These are phyloP conservation scores for Pelagophyceae sp. DNA, from an alignment of 352 stramenopile species.

Conservation along the genomic window DNA sequence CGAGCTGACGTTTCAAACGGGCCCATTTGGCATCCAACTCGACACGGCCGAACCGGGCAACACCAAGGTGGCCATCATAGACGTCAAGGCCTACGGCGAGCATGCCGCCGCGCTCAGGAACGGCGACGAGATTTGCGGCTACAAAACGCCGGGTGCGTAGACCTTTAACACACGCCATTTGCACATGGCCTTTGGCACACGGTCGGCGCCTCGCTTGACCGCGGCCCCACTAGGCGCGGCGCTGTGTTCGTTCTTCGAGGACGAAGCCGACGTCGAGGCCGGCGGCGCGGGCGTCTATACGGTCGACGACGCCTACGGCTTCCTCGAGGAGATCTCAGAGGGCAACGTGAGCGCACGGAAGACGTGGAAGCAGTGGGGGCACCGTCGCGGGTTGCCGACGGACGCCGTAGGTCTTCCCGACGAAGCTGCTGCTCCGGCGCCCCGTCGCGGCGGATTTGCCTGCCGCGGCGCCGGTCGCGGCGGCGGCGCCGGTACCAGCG, in stretches of 20 bases:
- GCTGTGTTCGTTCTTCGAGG: conserved; percentile 10
- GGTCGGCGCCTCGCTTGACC: too few species aligned
- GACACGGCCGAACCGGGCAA: not conserved
- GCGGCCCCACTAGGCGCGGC: too few species aligned
- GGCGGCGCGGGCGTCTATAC: conserved; percentile 2
- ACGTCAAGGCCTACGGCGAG: not conserved
- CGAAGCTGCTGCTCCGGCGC: not conserved
- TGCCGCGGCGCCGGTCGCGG: not conserved
- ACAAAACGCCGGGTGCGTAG: not conserved
- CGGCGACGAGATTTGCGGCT: conserved; percentile 14
- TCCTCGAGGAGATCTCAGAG: not conserved
- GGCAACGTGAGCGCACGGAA: not conserved
- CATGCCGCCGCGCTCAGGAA: not conserved
- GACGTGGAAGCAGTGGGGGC: too few species aligned
- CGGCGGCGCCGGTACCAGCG: not conserved
- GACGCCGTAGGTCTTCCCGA: not conserved
- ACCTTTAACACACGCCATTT: too few species aligned
- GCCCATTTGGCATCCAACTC: not conserved
- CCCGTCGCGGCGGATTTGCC: not conserved
- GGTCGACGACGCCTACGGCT: not conserved
- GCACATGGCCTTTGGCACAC: too few species aligned
- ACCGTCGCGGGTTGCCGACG: not conserved
- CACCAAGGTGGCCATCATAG: not conserved
- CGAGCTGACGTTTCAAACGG: not conserved
- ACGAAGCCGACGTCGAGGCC: not conserved